Evolutionary conservation across 148 eudicot genomes (phyloP), one percentile per base, ranked within the genome.

Genomic region (Tetragonia tetragonoides): DNA sequence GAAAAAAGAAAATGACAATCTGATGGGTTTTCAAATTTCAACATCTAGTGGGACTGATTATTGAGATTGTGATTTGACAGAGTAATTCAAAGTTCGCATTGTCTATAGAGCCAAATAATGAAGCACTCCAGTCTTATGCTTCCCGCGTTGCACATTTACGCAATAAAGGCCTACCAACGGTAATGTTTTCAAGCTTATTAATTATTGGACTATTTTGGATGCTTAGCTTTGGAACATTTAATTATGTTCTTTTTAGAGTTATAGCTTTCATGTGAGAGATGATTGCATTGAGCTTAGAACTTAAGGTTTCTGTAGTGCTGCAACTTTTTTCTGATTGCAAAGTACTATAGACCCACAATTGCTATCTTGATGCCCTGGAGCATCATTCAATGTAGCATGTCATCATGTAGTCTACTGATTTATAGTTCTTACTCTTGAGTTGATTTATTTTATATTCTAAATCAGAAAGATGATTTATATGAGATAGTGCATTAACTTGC

Each of bases 61-160:
- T 62, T 68, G 21, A 3, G 78, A 70, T 80, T 44, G 64, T 37
- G 37, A 73, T 78, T 82, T 75, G 79, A 70, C 97, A 93, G 98
- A 91, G 94, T 84, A 93, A 93, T 85, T 81, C 97, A 37, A 93
- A 91, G 88, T 93, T 93, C 69, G 98, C 98, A 9, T 83, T 93
- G 85, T 88, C 96, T 65, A 81, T 93, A 68, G 98, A 93, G 80
- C 98, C 98, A 42, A 85, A 84, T 67, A 93, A 93, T 75, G 84
- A 83, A 85, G 89, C 84, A 34, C 87, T 93, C 56, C 86, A 86
- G 82, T 83, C 89, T 63, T 92, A 90, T 86, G 93, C 94, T 72
- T 81, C 92, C 16, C 89, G 84, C 3, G 82, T 92, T 39, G 84
- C 89, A 73, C 85, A 88, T 68, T 82, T 92, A 14, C 94, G 89